Base-by-base conservation (phyloP, 495 filamentous ascomycete species). In the Daldinia grandis region DNA sequence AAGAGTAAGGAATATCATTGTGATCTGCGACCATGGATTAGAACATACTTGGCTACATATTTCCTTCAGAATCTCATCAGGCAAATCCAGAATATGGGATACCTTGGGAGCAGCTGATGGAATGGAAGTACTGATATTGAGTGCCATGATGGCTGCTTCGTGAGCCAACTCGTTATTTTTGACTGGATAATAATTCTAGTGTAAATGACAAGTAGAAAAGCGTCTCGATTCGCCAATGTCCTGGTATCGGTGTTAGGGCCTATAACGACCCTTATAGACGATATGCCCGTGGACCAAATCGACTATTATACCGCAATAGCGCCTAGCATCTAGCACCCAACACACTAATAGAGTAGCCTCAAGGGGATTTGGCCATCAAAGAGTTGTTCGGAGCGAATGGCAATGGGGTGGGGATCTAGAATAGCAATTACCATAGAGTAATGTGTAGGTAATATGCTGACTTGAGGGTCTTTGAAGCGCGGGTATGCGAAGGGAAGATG, bases 21-120 rank as follows among this genome's bases (percentile, higher is more conserved):
- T 47, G 9, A 47, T 24, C 17, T 19, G 19, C 54, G 25, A 49
- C 6, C 5, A 30, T 10, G 21, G 14, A 37, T 51, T 57, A 8
- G 14, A 30, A 76, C 81, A 68, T 64, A 83, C 83, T 72, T 87
- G 78, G 28, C 68, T 73, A 66, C 87, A 74, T 58, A 88, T 87
- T 21, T 84, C 80, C 53, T 81, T 79, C 66, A 86, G 80, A 1
- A 84, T 83, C 66, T 88, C 87, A 1, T 71, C 62, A 12, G 87
- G 87, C 28, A 88, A 66, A 70, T 80, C 77, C 10, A 83, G 62
- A 60, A 88, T 74, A 27, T 57, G 70, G 12, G 71, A 44, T 5
- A 59, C 35, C 12, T 38, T 71, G n/a, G 24, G 28, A 19, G 19
- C 25, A 30, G 10, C 9, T 21, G 15, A 5, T 5, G 15, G 19